Base-by-base conservation (phyloP, 2,329 filamentous ascomycete genomes). In the Mollisiaceae sp. region DNA sequence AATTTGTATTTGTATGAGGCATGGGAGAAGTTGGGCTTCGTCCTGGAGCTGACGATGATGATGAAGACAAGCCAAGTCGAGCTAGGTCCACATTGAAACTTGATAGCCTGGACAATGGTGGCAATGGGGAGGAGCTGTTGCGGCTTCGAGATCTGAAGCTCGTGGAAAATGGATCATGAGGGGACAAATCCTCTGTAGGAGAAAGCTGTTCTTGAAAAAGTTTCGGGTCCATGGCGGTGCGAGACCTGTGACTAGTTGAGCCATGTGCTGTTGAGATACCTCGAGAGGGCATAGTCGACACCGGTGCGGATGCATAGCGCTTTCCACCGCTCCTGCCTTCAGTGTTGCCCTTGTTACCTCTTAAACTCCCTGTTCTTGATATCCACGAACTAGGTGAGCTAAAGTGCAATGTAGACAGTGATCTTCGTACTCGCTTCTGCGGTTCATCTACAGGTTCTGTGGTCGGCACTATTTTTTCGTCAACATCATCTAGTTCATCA, bases 321-420 rank as follows among this genome's bases (percentile, higher is more conserved):
- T 80, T 82, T 68, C 78, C 79, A 71, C 78, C 79, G 69, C 72
- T 77, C 70, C 76, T 79, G 27, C 77, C 75, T 61, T 81, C 79
- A 67, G 78, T 77, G 65, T 79, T 80, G 66, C 83, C 81, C 76
- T 87, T 89, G 36, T 81, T 78, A 24, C 83, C 83, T 58, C 85
- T 83, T 61, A 88, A 73, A 76, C 86, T 89, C 62, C 85, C 82
- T 9, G 82, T 80, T 74, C 79, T 84, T 39, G 84, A 78, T 67
- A 87, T 83, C 85, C 86, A 88, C 59, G 78, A 83, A 59, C 78
- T 80, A 18, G 86, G 81, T 1, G 86, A 85, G 66, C 81, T 80
- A 66, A 89, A 86, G 62, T 87, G 85, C 80, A 86, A 83, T 18
- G 27, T 32, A 6, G 87, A 89, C 32, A 86, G 78, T 18, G 87